Evolutionary conservation across 768 basidiomycete species (phyloP), one percentile per base, ranked within the genome.

Genomic region (Xerocomellus intermedius): DNA sequence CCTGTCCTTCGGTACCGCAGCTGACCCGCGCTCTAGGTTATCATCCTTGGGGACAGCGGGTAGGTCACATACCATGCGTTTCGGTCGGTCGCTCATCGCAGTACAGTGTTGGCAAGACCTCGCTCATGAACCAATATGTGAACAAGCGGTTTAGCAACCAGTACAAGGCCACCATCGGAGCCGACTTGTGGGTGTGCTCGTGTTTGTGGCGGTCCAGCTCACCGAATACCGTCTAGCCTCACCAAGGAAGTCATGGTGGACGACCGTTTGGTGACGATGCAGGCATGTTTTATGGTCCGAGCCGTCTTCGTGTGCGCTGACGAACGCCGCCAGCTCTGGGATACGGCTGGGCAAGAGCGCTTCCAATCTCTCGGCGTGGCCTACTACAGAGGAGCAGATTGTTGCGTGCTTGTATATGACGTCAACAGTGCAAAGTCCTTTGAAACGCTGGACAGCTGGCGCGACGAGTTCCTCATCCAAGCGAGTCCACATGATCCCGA

Each of bases 91-190:
- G 41, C 59, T 58, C 54, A 59, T 30, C 17, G 42, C 45, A 30
- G 24, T 50, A 17, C 65, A 95, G 95, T 54, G 96, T 98, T 72
- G 96, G 95, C 41, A 98, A 98, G 88, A 98, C 97, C 39, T 98
- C 96, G 28, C 88, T 99, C 66, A 99, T 99, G 97, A 98, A 98
- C 79, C 97, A 99, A 77, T 98, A 97, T 78, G 97, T 99, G 61
- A 98, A 98, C 84, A 98, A 98, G 75, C 89, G 97, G 58, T 99
- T 98, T 75, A 94, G 91, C 73, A 97, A 95, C 77, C 96, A 98
- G 77, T 99, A 99, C 83, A 98, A 98, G 78, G 97, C 97, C 17
- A 98, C 97, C 58, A 96, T 96, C 69, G 94, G 94, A 55, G 94
- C 94, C 56, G 93, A 95, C 82, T 95, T 95, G 91, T 93, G 75